These are phyloP conservation scores for Beta lomatogona DNA, from an alignment of 179 eudicot genomes.

Conservation along the genomic window DNA sequence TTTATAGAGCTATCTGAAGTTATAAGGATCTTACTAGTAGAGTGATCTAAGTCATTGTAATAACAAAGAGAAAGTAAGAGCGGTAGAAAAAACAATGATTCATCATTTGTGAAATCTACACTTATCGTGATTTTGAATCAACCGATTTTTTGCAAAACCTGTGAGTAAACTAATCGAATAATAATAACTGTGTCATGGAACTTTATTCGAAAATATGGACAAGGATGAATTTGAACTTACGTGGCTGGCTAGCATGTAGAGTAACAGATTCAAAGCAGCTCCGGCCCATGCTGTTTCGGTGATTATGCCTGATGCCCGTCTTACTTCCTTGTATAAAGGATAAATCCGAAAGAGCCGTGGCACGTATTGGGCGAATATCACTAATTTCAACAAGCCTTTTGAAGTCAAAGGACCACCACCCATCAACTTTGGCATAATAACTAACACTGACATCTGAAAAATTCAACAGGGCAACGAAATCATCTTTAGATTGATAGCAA, in stretches of 20 bases:
- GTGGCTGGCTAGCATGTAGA: slow-evolving; percentile 75
- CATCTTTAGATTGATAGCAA: slow-evolving; percentile 5
- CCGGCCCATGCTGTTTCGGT: slow-evolving; percentile 69
- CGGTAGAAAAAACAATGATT: no score
- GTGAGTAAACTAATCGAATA: no score
- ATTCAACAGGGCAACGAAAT: slow-evolving; percentile 4
- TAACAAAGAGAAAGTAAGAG: no score
- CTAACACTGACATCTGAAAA: slow-evolving; percentile 44
- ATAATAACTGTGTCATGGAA: no score
- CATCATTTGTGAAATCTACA: no score
- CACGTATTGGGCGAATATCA: slow-evolving; percentile 49
- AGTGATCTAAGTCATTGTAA: not conserved
- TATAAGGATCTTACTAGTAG: not conserved
- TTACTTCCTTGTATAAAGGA: slow-evolving; percentile 55
- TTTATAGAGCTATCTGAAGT: not conserved
- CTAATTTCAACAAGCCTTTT: slow-evolving; percentile 46
- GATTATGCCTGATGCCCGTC: slow-evolving; percentile 57
- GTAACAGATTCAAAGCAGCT: slow-evolving; percentile 64
- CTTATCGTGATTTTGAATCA: no score
- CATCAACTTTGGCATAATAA: slow-evolving; percentile 28
- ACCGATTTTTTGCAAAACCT: no score
- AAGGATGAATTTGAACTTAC: slow-evolving; percentile 46
- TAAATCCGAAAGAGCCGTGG: slow-evolving; percentile 57
- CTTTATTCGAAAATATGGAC: not conserved
- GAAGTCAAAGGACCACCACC: slow-evolving; percentile 30